Evolutionary conservation across 225 moss, liverwort and hornwort species (phyloP), one percentile per base, ranked within the genome.

Genomic region (Straminergon stramineum): DNA sequence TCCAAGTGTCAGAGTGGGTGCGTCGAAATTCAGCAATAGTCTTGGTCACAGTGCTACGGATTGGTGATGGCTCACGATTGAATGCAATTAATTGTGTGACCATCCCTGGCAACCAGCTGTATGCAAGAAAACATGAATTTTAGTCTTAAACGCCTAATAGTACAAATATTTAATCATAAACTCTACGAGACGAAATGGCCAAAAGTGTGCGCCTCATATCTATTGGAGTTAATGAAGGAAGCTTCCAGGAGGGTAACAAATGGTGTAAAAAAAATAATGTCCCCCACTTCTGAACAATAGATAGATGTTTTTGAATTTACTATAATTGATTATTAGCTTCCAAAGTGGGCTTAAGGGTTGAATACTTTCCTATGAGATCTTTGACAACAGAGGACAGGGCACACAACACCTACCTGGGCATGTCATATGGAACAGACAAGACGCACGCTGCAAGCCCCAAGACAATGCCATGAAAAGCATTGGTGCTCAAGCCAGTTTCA

Each of bases 1-100:
- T 97, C 99, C 99, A 99, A 77, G 95, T 99, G 85, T 99, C 99
- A 43, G 97, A 97, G 90, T 99, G 99, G 11, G 99, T 99, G n/a
- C 99, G 97, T 84, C 97, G 96, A 87, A 99, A 99, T 90, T 99
- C 99, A 89, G 97, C 92, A 74, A 99, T 95, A 51, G 94, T 93
- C 90, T 96, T 99, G 76, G 95, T 96, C 85, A 97, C 99, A 79
- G 99, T 97, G 81, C 91, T 94, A 55, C 95, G 95, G 82, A 97
- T 95, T 32, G 97, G 95, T 75, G 96, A 93, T 81, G 96, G 96
- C 89, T 96, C 97, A 76, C 95, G 92, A 83, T 91, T 94, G 83
- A 99, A 97, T 82, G 94, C 93, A 85, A 94, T 96, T 48, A 99
- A 91, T 89, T 95, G 94, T 41, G 96, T 96, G 52, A 99, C 96